Base-by-base conservation (phyloP, 2,329 filamentous ascomycete species). In the Curvularia hawaiiensis region DNA sequence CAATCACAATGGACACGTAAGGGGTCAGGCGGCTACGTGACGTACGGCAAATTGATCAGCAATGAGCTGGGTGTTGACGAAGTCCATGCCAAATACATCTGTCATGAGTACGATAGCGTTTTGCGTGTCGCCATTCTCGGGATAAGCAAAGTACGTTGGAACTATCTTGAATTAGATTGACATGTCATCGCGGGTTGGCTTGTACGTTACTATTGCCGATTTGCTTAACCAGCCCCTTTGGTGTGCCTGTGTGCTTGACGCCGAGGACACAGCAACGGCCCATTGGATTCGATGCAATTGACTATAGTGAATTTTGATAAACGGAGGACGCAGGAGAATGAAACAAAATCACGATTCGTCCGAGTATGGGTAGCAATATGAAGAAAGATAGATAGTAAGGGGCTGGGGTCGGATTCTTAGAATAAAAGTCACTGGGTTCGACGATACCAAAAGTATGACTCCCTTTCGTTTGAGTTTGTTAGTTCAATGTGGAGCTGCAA, bases 31-130 rank as follows among this genome's bases (percentile, higher is more conserved):
- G 16, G 35, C n/a, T n/a, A 14, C 0, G 22, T 6, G 22, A n/a
- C 46, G 4, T 39, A 85, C 84, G 56, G 90, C 90, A 73, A 84
- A 90, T 69, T 90, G 85, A 79, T 93, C 90, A 58, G 90, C 90
- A 67, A 92, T 84, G 61, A 83, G 79, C 64, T 80, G 76, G n/a
- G 73, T 70, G 65, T 82, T 83, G 74, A 76, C 75, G 72, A 82
- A 84, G 38, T 77, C 72, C 64, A 85, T 79, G 62, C 86, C 86
- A 59, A 86, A 82, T 61, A 87, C 80, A 65, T 88, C 86, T 58
- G 70, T 71, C 60, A 74, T 61, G 68, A 86, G 79, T 47, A 88
- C 58, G 64, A 88, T 77, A 51, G 84, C 85, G 54, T 82, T 82
- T 30, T 83, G 78, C 22, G 82, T 83, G 67, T 77, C 77, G 66